A percentile compares a stretch with the other conserved stretches of the same genome.
Evolutionary conservation across 2,329 filamentous ascomycete species (phyloP).

Genomic region (Aspergillus clavatus): DNA sequence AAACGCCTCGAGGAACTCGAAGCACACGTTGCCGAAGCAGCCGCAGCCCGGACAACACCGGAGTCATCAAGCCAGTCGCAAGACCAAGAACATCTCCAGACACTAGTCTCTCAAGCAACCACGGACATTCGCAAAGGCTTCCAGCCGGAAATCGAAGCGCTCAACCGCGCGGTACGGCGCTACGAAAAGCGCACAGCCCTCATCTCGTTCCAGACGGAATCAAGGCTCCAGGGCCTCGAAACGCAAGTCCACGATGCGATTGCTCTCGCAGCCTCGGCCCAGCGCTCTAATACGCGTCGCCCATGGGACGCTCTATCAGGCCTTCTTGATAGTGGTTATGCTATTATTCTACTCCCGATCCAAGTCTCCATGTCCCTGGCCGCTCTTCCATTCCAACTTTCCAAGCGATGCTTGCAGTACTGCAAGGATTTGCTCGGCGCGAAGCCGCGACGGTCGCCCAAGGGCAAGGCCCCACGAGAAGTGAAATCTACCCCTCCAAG

Average conservation of each 20-base stretch:
- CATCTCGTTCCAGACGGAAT: constrained; percentile 70
- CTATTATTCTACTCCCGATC: constrained; percentile 32
- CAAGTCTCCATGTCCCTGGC: constrained; percentile 28
- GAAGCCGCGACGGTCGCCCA: constrained; percentile 8
- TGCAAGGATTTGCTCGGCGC: constrained; percentile 5
- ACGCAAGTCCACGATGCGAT: constrained; percentile 69
- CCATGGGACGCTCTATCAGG: constrained; percentile 24
- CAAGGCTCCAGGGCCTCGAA: constrained; percentile 67
- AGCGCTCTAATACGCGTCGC: constrained; percentile 23
- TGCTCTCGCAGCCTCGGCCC: constrained; percentile 70
- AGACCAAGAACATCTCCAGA: constrained; percentile 35
- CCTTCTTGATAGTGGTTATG: constrained; percentile 35
- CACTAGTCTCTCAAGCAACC: constrained; percentile 38
- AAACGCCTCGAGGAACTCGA: constrained; percentile 68
- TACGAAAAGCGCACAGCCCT: constrained; percentile 86
- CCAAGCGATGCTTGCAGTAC: constrained; percentile 15
- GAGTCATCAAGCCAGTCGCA: constrained; percentile 2
- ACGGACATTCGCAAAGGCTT: constrained; percentile 60
- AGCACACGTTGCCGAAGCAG: constrained; percentile 45
- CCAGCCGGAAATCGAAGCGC: constrained; percentile 77
- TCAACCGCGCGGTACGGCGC: constrained; percentile 80
- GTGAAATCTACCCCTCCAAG: constrained; percentile 1
- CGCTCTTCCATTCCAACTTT: constrained; percentile 28
- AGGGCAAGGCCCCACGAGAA: constrained; percentile 20
- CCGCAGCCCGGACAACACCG: constrained; percentile 20